A percentile compares a stretch with the other conserved stretches of the same genome.
These are phyloP conservation scores for Aspergillus mulundensis DNA, from an alignment of 495 filamentous ascomycete genomes.

Conservation along the genomic window DNA sequence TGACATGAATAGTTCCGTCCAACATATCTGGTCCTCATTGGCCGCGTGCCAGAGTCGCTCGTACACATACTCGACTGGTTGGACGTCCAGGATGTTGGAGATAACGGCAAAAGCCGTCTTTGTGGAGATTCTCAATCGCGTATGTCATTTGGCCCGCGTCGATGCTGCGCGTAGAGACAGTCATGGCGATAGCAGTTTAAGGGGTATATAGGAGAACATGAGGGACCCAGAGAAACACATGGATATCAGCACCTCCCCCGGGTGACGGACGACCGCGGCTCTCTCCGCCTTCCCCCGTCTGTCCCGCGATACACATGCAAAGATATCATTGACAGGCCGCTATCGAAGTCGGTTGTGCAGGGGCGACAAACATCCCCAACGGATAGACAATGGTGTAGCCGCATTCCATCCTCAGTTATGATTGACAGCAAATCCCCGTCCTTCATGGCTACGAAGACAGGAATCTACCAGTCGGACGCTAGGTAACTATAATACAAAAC, in stretches of 20 bases:
- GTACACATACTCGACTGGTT: background rate
- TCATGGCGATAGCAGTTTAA: background rate
- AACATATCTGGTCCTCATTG: background rate
- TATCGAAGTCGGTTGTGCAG: too few species aligned
- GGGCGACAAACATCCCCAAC: too few species aligned
- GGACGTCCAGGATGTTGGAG: background rate
- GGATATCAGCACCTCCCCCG: too few species aligned
- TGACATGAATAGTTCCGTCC: background rate
- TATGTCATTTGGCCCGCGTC: background rate
- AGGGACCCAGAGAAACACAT: too few species aligned
- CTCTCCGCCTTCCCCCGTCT: background rate
- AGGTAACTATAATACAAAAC: background rate
- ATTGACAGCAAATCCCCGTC: too few species aligned
- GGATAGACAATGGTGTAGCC: too few species aligned
- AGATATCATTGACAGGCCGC: too few species aligned
- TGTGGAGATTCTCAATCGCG: background rate
- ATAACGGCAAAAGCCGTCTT: background rate
- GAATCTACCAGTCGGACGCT: too few species aligned
- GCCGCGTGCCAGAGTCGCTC: background rate
- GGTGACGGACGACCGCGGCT: background rate
- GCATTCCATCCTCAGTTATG: too few species aligned
- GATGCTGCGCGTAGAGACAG: background rate
- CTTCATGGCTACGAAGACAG: too few species aligned
- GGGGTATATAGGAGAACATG: too few species aligned
- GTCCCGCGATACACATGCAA: background rate